Conservation (phyloP, 202 grass and related monocot species). For the Cymbopogon flexuosus region DNA sequence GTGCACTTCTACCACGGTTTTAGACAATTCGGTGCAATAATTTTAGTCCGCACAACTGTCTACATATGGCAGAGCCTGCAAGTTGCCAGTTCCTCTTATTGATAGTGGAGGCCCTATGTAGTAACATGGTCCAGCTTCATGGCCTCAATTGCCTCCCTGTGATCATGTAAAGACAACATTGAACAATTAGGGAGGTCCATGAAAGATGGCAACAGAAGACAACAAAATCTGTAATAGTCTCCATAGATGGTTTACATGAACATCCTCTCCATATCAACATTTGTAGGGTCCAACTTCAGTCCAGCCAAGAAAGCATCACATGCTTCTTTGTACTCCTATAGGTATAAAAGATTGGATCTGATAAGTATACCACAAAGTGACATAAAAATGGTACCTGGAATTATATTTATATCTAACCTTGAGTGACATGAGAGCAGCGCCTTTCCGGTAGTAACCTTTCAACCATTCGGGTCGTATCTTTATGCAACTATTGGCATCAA, state of each 20-base stretch:
- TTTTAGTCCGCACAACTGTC: background rate
- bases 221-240: background rate
- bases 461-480: background rate
- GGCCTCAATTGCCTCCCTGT: background rate
- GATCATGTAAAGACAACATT: background rate
- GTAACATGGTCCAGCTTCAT: background rate
- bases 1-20: background rate
- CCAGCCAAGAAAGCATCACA: background rate
- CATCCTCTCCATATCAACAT: background rate
- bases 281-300: background rate
- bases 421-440: conserved; percentile 25
- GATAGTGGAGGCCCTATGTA: background rate
- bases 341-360: background rate
- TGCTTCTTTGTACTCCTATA: background rate
- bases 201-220: background rate
- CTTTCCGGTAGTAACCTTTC: conserved; percentile 40
- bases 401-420: conserved; percentile 10
- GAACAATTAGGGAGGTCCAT: background rate
- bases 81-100: background rate
- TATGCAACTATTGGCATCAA: conserved; percentile 35
- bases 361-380: background rate
- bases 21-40: background rate
- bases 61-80: background rate
- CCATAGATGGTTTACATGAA: background rate
- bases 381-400: background rate